Base-by-base conservation (phyloP, 306 rosid genomes). In the Senna siamea region DNA sequence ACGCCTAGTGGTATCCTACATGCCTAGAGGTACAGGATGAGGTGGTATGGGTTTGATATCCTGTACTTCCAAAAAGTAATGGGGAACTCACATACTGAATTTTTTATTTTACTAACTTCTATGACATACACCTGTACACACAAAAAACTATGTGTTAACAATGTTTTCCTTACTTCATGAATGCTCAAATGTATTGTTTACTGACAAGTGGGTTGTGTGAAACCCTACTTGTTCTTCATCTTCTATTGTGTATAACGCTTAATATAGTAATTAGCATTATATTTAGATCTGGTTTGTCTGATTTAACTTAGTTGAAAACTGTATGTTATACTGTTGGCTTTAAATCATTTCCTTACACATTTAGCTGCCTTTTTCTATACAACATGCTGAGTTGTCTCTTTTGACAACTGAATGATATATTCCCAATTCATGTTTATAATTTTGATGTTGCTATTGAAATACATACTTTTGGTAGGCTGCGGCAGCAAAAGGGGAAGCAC, bases 401-500 rank as follows among this genome's bases (percentile, higher is more conserved):
- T 67, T 40, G 22, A 44, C 66, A 71, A 53, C 23, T 53, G 11
- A 53, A 50, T 17, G 17, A 53, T 53, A 53, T 53, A 50, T 56
- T 68, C n/a, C 72, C 12, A 4, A n/a, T 38, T 63, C 55, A 66
- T 20, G 32, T 57, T 64, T 50, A 61, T 20, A 22, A n/a, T 28
- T 35, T 66, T 5, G 18, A 28, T 53, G 50, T 76, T 78, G 26
- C n/a, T 53, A 55, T 23, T 34, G 37, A 63, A n/a, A 65, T 81
- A 76, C 77, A 54, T 44, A 47, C 43, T 81, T 63, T 72, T 69
- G 66, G 57, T 86, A 93, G 98, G 98, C 98, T 52, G 98, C 97
- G n/a, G 98, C 98, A 50, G 98, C 97, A 9, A 93, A 93, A 77
- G 98, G 98, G 22, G 96, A 93, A 83, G 96, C 98, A 75, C 97